Evolutionary conservation across 139 green algal species (phyloP), one percentile per base, ranked within the genome.

Genomic region (Haematococcus lacustris): DNA sequence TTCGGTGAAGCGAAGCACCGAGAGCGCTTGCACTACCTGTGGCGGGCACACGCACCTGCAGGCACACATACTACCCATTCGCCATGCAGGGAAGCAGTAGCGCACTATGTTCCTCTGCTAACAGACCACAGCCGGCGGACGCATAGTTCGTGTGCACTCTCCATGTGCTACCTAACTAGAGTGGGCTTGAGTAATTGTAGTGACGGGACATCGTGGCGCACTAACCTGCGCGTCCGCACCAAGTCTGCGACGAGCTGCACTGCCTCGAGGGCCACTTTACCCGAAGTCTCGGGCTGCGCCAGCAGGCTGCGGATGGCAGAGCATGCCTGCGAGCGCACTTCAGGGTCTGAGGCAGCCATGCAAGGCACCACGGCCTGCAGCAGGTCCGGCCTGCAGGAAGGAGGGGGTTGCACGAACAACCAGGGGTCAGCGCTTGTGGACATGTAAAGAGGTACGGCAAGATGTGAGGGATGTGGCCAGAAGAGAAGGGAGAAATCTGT

Each of bases 161-260:
- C n/a, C n/a, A n/a, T n/a, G n/a, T n/a, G n/a, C n/a, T n/a, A n/a
- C n/a, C n/a, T n/a, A n/a, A n/a, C n/a, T n/a, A n/a, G n/a, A n/a
- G n/a, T n/a, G n/a, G n/a, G n/a, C n/a, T n/a, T n/a, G n/a, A n/a
- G n/a, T n/a, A n/a, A n/a, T n/a, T n/a, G n/a, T n/a, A n/a, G n/a
- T n/a, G n/a, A n/a, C n/a, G n/a, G n/a, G n/a, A n/a, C n/a, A n/a
- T n/a, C n/a, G n/a, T n/a, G n/a, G n/a, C n/a, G 62, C 39, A 38
- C 66, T 17, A 66, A 84, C 74, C 79, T 84, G 71, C 75, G 71
- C 66, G 51, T 66, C 13, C 68, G 81, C 53, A 97, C 87, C 37
- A 98, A 77, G 70, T 98, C 93, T 3, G 93, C 93, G 40, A 97
- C 78, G 60, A 98, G 87, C 87, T 98, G 91, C 75, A 94, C 84